Conservation (phyloP, 2,329 filamentous ascomycete species). For the Furcasterigmium furcatum region DNA sequence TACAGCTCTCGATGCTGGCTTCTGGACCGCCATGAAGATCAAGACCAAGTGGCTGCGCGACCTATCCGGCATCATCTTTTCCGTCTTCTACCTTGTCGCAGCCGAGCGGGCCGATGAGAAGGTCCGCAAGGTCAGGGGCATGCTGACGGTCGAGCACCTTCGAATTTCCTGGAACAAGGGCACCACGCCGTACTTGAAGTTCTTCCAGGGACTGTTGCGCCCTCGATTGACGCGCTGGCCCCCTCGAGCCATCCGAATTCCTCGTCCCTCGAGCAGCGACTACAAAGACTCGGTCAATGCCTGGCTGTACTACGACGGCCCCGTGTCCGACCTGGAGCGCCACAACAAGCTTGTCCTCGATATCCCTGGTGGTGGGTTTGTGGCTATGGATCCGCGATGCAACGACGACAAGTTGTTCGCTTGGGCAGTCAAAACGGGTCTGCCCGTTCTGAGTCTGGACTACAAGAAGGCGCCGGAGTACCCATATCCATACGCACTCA, state of each 20-base stretch:
- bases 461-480: slow-evolving; percentile 60
- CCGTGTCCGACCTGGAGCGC: slow-evolving; percentile 70
- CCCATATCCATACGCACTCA: slow-evolving; percentile 43
- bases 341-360: slow-evolving; percentile 81
- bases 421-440: slow-evolving; percentile 84
- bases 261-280: slow-evolving; percentile 72
- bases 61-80: slow-evolving; percentile 78
- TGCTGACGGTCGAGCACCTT: slow-evolving; percentile 86
- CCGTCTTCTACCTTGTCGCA: slow-evolving; percentile 85
- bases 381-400: slow-evolving; percentile 92
- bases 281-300: slow-evolving; percentile 80
- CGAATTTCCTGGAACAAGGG: slow-evolving; percentile 95
- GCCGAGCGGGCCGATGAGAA: slow-evolving; percentile 96
- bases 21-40: slow-evolving; percentile 98
- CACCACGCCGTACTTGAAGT: slow-evolving; percentile 78
- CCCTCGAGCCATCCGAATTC: slow-evolving; percentile 80
- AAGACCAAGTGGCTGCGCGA: slow-evolving; percentile 75
- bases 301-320: slow-evolving; percentile 94
- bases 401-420: slow-evolving; percentile 92
- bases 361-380: slow-evolving; percentile 90
- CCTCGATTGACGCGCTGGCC: slow-evolving; percentile 79
- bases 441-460: slow-evolving; percentile 89
- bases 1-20: slow-evolving; percentile 91
- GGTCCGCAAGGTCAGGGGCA: slow-evolving; percentile 83
- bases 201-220: slow-evolving; percentile 68